Conservation (phyloP, 108 stramenopile species). For the Stephanodiscus minutulus region DNA sequence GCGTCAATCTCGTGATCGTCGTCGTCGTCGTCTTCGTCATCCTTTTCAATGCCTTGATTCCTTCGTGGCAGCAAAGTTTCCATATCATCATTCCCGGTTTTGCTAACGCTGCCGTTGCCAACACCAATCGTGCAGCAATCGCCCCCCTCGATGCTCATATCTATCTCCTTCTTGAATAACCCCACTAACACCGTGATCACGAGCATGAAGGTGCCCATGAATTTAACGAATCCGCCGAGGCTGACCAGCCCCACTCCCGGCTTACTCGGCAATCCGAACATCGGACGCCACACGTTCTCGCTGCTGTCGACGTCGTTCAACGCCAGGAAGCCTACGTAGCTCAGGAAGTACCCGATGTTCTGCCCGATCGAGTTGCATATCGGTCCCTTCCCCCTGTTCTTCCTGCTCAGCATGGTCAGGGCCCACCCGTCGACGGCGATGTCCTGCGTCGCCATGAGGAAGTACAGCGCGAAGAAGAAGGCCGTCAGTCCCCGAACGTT, state of each 20-base stretch:
- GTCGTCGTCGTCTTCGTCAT: conserved; percentile 53
- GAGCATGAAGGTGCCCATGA: conserved; percentile 95
- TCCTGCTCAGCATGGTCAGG: conserved; percentile 94
- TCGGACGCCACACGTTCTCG: conserved; percentile 78
- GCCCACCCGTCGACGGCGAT: conserved; percentile 99
- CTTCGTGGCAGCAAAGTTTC: conserved; percentile 35
- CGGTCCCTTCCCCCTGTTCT: conserved; percentile 94
- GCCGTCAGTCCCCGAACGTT: conserved; percentile 83
- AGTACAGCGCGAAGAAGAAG: conserved; percentile 95
- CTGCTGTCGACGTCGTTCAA: conserved; percentile 91
- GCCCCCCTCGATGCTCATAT: conserved; percentile 35
- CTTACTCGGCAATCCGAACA: conserved; percentile 63
- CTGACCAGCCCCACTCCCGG: conserved; percentile 76
- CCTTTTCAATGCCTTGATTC: conserved; percentile 9
- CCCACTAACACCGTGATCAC: conserved; percentile 87
- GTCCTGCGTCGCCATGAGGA: conserved; percentile 99
- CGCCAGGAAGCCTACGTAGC: conserved; percentile 96
- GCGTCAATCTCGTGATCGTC: conserved; percentile 88
- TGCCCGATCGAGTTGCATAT: conserved; percentile 97
- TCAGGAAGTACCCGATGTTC: conserved; percentile 94
- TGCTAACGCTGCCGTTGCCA: conserved; percentile 11
- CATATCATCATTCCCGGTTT: conserved; percentile 23
- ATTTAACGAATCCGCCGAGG: conserved; percentile 86
- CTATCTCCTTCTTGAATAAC: conserved; percentile 86
- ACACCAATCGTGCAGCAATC: conserved; percentile 24